Conservation (phyloP, 345 rosid species). For the Passiflora organensis region DNA sequence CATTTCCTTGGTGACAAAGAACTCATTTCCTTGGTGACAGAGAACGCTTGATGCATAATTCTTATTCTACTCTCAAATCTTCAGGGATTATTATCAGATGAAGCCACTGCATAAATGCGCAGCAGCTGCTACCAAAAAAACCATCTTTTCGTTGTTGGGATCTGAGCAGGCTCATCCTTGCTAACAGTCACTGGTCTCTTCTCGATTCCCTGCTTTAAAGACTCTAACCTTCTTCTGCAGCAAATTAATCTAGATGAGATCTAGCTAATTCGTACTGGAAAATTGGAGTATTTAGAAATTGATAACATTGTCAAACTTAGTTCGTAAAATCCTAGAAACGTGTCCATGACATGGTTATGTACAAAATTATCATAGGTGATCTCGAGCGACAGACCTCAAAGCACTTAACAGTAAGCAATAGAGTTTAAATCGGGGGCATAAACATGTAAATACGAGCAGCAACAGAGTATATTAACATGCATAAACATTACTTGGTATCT, state of each 20-base stretch:
- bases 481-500: slow-evolving; percentile 58
- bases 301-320: no score
- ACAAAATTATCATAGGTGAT: not conserved
- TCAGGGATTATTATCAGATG: not conserved
- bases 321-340: not conserved
- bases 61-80: not conserved
- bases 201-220: slow-evolving; percentile 64
- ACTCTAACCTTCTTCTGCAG: slow-evolving; percentile 59
- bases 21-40: not conserved
- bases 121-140: slow-evolving; percentile 53
- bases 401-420: not conserved
- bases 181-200: slow-evolving; percentile 36
- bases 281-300: not conserved
- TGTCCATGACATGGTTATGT: not conserved
- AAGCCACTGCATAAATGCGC: not conserved
- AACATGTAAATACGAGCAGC: not conserved
- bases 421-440: not conserved
- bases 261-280: not conserved
- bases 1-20: no score
- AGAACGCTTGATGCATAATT: not conserved
- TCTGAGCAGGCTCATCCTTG: slow-evolving; percentile 19
- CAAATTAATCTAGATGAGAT: not conserved
- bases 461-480: not conserved
- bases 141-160: slow-evolving; percentile 46
- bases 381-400: not conserved